Conservation (phyloP, 2,329 filamentous ascomycete species). For the Chalaropsis thielavioides region DNA sequence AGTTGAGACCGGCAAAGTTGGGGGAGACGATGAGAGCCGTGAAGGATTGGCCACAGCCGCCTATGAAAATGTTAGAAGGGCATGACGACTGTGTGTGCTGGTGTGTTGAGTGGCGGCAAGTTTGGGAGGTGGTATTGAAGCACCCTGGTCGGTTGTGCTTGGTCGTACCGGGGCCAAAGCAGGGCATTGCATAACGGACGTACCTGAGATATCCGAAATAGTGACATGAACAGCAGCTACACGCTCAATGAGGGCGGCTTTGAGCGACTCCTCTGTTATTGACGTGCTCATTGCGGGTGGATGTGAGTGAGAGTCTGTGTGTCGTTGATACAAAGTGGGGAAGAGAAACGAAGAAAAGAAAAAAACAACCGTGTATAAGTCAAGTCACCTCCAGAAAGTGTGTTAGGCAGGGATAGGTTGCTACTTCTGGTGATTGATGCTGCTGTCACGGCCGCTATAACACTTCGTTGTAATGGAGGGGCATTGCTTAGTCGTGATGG, state of each 20-base stretch:
- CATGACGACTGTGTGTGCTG: background rate
- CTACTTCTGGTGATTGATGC: constrained; percentile 4
- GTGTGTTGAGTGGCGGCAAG: background rate
- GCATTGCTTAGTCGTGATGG: background rate
- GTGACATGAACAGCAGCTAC: constrained; percentile 67
- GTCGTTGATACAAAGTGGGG: background rate
- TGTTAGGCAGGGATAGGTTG: background rate
- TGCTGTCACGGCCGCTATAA: background rate
- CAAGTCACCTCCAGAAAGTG: background rate
- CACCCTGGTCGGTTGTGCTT: background rate
- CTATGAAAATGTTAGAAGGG: constrained; percentile 24
- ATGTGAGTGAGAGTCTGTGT: too few species aligned
- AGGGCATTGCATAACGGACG: constrained; percentile 21
- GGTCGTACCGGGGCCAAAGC: background rate
- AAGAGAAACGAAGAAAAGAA: background rate
- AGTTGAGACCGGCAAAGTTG: constrained; percentile 55
- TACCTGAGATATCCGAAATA: constrained; percentile 87
- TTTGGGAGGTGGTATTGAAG: background rate
- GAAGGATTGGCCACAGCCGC: constrained; percentile 48
- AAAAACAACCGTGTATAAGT: background rate
- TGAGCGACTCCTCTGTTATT: constrained; percentile 53
- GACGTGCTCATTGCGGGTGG: constrained; percentile 10
- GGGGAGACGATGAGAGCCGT: constrained; percentile 47
- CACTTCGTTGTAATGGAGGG: background rate
- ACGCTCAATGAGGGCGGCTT: constrained; percentile 51